These are phyloP conservation scores for Iris macrosiphon DNA, from an alignment of 106 monocot species.

Conservation along the genomic window DNA sequence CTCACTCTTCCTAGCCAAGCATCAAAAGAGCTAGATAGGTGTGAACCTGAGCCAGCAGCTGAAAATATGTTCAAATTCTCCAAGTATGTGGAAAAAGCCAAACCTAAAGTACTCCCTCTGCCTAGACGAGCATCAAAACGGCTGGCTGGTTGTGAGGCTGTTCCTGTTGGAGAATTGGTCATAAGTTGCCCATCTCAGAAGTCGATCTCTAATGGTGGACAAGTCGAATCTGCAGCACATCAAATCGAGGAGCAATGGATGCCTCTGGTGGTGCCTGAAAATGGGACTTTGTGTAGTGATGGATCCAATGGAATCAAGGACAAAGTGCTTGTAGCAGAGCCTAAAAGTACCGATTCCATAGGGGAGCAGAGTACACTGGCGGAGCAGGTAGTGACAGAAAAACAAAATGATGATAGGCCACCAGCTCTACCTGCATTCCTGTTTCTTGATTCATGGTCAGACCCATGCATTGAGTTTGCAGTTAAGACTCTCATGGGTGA, in stretches of 20 bases:
- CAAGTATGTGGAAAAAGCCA: no score
- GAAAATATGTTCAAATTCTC: no score
- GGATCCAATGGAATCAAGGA: neutral
- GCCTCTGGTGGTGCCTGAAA: no score
- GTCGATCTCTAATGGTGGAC: no score
- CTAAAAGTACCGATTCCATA: neutral
- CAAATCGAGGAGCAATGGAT: no score
- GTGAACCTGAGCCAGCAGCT: no score
- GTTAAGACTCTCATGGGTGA: slow-evolving; percentile 7
- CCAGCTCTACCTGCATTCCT: neutral
- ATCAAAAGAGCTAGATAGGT: no score
- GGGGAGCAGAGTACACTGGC: no score
- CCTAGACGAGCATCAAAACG: slow-evolving; percentile 13
- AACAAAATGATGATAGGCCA: neutral
- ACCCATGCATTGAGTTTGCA: slow-evolving; percentile 9
- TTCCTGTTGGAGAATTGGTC: neutral
- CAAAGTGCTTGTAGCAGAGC: neutral
- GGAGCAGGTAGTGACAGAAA: neutral
- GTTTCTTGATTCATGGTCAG: neutral
- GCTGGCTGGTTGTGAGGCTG: slow-evolving; percentile 10
- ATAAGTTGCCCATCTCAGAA: neutral
- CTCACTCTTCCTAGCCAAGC: no score
- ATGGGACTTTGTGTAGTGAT: neutral
- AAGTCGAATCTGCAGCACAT: no score
- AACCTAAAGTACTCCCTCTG: no score